Evolutionary conservation across 768 basidiomycete genomes (phyloP), one percentile per base, ranked within the genome.

Genomic region (Lactarius pseudohatsudake): DNA sequence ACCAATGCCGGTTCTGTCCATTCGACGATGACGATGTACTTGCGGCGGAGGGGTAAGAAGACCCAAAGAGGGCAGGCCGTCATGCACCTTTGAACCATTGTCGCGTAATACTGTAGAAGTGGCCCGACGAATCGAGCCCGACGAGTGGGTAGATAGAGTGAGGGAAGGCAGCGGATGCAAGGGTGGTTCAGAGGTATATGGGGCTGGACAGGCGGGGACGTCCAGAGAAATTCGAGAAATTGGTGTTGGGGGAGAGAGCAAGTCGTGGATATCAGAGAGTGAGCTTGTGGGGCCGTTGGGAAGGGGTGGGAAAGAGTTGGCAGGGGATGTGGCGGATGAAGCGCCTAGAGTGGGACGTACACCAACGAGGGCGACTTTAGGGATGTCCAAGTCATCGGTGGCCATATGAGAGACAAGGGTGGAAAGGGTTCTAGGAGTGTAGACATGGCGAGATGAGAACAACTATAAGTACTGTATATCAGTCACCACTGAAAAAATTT

Each of bases 161-260:
- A 91, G 92, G 0, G 91, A 93, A 0, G 91, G 90, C 0, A 91
- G 91, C 0, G 75, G 81, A 26, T 78, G 77, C 54, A 26, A 18
- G 55, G 43, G 77, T 79, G 50, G 82, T n/a, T 81, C 79, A 0
- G 78, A 80, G 8, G 78, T 77, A 2, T 54, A 30, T 18, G 66
- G 40, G 4, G 79, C 75, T 2, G 68, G 70, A 36, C 70, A 71
- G 0, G 75, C 75, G 0, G 76, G 70, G 20, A 76, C 60, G 62
- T 79, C 79, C 8, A 76, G 57, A 0, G 79, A 81, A 13, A 67
- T 72, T 7, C 64, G 72, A 65, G 38, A 63, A 45, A 64, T 69
- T 18, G 69, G 67, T 16, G 61, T 66, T 0, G 68, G 5, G 30
- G 30, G 30, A 30, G 30, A 30, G 30, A 30, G 30, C 30, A 30